These are phyloP conservation scores for Alternaria sp. DNA, from an alignment of 2,329 filamentous ascomycete species.

Conservation along the genomic window DNA sequence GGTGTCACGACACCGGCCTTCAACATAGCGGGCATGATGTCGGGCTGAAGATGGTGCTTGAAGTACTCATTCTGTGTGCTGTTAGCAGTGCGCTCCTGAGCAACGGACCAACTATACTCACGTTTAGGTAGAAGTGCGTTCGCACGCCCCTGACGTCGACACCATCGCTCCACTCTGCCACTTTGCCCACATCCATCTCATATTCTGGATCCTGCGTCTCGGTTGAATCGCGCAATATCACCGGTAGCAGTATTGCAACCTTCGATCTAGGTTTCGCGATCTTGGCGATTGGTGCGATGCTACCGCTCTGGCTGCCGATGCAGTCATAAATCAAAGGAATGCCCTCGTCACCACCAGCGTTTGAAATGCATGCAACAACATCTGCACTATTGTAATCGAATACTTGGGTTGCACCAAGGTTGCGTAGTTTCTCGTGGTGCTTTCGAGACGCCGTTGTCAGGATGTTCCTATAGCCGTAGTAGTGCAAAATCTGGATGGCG, in stretches of 20 bases:
- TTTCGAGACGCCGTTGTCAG: slow-evolving; percentile 50
- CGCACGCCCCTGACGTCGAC: slow-evolving; percentile 64
- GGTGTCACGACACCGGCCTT: slow-evolving; percentile 52
- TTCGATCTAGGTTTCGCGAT: slow-evolving; percentile 59
- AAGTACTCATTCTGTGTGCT: slow-evolving; percentile 62
- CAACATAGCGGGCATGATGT: slow-evolving; percentile 63
- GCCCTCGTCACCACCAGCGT: slow-evolving; percentile 25
- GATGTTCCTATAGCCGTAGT: slow-evolving; percentile 53
- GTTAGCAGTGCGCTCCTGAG: slow-evolving; percentile 5
- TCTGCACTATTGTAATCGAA: slow-evolving; percentile 54
- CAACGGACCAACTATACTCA: slow-evolving; percentile 36
- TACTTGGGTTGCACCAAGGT: slow-evolving; percentile 49
- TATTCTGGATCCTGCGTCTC: slow-evolving; percentile 61
- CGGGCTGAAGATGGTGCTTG: slow-evolving; percentile 63
- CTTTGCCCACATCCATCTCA: slow-evolving; percentile 61
- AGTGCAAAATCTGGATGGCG: slow-evolving; percentile 54
- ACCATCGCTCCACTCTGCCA: slow-evolving; percentile 61
- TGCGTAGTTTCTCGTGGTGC: slow-evolving; percentile 51
- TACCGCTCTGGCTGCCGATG: slow-evolving; percentile 44
- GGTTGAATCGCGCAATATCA: slow-evolving; percentile 64
- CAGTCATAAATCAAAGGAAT: slow-evolving; percentile 44
- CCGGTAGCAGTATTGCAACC: slow-evolving; percentile 68
- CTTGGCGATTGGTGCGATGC: slow-evolving; percentile 53
- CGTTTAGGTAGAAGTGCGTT: slow-evolving; percentile 63
- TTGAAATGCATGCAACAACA: slow-evolving; percentile 44